A percentile compares a stretch with the other conserved stretches of the same genome.
Conservation (phyloP, 2,329 filamentous ascomycete species). For the Tricladium varicosporioides region DNA sequence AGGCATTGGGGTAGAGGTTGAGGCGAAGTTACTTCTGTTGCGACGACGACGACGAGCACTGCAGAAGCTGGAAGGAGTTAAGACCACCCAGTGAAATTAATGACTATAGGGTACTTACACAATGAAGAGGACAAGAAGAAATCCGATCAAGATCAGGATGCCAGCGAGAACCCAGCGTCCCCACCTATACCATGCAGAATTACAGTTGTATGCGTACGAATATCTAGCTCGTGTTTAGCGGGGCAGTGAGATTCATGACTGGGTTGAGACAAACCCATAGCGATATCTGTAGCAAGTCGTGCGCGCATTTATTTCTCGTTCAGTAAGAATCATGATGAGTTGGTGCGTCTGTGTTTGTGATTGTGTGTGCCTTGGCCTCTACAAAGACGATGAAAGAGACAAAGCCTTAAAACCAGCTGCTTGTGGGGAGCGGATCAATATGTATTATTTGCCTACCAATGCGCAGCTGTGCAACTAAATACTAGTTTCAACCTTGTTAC, state of each 20-base stretch:
- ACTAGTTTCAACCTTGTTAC: background rate
- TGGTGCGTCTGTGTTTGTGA: background rate
- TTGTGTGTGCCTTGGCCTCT: background rate
- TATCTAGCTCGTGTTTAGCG: background rate
- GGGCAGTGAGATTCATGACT: background rate
- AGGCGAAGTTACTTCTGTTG: background rate
- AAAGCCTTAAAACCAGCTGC: background rate
- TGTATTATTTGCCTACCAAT: background rate
- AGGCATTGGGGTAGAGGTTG: background rate
- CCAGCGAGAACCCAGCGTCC: slow-evolving; percentile 26
- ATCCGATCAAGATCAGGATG: slow-evolving; percentile 18
- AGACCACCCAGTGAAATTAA: background rate
- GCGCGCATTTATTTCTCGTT: background rate
- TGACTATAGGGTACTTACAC: background rate
- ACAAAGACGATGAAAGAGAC: background rate
- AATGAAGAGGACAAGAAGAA: slow-evolving; percentile 15
- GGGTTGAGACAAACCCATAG: background rate
- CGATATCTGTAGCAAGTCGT: slow-evolving; percentile 4
- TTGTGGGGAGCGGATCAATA: background rate
- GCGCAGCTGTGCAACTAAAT: background rate
- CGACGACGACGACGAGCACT: background rate
- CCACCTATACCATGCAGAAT: slow-evolving; percentile 18
- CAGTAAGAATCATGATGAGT: background rate
- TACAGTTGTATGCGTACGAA: slow-evolving; percentile 2
- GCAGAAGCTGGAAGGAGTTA: background rate